Evolutionary conservation across 1,284 basidiomycete genomes (phyloP).

Genomic region (Trametes polyzona): DNA sequence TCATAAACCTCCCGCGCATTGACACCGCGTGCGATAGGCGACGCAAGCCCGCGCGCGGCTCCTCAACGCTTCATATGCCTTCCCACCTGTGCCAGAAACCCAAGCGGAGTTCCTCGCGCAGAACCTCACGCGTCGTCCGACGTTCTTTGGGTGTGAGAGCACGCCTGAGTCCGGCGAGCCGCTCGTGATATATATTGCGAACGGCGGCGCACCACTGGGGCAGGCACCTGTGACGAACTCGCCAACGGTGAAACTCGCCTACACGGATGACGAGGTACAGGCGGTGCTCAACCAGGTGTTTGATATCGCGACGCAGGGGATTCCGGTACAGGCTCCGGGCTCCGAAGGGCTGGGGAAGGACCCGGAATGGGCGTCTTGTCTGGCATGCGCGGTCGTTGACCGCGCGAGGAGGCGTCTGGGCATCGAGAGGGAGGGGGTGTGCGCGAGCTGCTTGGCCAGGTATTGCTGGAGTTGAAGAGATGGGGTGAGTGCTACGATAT

Average conservation of each 20-base stretch:
- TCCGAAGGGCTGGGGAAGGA: constrained; percentile 35
- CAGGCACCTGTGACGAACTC: constrained; percentile 46
- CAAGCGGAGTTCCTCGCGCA: constrained; percentile 37
- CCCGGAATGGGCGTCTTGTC: constrained; percentile 46
- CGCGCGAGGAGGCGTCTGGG: constrained; percentile 38
- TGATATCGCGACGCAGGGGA: constrained; percentile 47
- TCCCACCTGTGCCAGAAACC: constrained; percentile 44
- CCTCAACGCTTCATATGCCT: constrained; percentile 43
- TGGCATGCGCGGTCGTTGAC: constrained; percentile 50
- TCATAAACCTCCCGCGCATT: not conserved
- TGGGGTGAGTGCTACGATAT: not conserved
- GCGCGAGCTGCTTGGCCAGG: constrained; percentile 41
- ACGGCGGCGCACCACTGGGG: constrained; percentile 48
- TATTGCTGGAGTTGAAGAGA: constrained; percentile 43
- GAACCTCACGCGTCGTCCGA: constrained; percentile 42
- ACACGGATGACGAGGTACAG: constrained; percentile 37
- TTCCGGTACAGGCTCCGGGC: constrained; percentile 17
- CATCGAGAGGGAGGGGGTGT: constrained; percentile 41
- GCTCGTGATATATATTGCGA: constrained; percentile 39
- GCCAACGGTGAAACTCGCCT: constrained; percentile 39
- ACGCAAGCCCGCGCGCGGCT: constrained; percentile 44
- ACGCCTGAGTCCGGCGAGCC: constrained; percentile 28
- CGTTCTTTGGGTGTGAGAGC: constrained; percentile 49
- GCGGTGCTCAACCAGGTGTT: constrained; percentile 47
- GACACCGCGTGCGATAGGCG: constrained; percentile 33